Base-by-base conservation (phyloP, 179 eudicot genomes). In the Gypsophila paniculata region DNA sequence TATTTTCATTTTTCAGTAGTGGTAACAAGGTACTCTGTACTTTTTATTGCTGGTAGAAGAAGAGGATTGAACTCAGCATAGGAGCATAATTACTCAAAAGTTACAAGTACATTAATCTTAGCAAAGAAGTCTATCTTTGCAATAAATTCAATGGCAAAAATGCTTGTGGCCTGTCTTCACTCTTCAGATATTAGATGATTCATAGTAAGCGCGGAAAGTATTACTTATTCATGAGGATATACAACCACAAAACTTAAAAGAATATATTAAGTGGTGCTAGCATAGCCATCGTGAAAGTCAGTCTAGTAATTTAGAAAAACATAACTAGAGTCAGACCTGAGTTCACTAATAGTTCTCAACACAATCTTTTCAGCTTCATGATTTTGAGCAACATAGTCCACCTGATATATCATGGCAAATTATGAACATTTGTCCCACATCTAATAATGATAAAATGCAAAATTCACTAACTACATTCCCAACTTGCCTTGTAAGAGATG, bases 341-440 rank as follows among this genome's bases (percentile, higher is more conserved):
- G 83, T 48, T 87, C 91, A 48, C 25, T 85, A 76, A 93, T 88
- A 11, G 65, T 77, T 80, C 83, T 85, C 75, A 91, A 96, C 77
- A 93, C 69, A 69, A 82, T 74, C 78, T 76, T 88, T 74, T 91
- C 91, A 44, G 98, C 98, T 76, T 93, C 98, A 71, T 83, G 81
- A 69, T 82, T 76, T 74, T 81, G 70, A 61, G 79, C 85, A 60
- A 87, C 97, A 84, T 93, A 93, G 70, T 93, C 96, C 69, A 93
- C 93, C 98, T 93, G 81, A 71, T 42, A 78, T 44, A 65, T 65
- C 23, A 42, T 49, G 72, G 74, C 49, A 59, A 23, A 21, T 29
- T 19, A 60, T 29, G 66, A 76, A 48, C 48, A 48, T 69, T 48
- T 71, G 70, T 61, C 12, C 64, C 51, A 57, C 38, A n/a, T 57